Base-by-base conservation (phyloP, 2,329 filamentous ascomycete genomes). In the Fusarium tricinctum region DNA sequence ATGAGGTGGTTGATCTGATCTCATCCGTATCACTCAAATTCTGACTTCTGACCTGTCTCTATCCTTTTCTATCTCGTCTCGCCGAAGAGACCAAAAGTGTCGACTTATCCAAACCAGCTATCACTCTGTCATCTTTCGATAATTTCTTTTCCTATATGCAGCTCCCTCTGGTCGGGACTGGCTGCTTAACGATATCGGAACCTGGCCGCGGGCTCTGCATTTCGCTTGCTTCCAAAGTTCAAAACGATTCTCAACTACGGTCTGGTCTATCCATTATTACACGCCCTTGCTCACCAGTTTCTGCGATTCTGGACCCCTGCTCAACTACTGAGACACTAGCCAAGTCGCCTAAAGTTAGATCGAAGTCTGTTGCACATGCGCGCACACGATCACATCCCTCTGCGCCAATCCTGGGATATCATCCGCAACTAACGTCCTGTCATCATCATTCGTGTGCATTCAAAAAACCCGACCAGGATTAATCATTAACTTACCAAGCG, bases 321-420 rank as follows among this genome's bases (percentile, higher is more conserved):
- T 67, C 50, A 42, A 56, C 38, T 53, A 30, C 28, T 30, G 10
- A 8, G 33, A 58, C 30, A 52, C 67, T 60, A 51, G 58, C 59
- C 46, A 52, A 56, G 63, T 70, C 63, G 40, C 48, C 47, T 51
- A 65, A 52, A 64, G 61, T 52, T 64, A 68, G 67, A 70, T 70
- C 67, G 44, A 70, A 70, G 55, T 56, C 46, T 70, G 63, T 69
- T 48, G 57, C 60, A 65, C 60, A 58, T 58, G 47, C 35, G 22
- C 35, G 54, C 62, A 70, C 66, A 70, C 68, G 68, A 70, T 70
- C 67, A 70, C 58, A 50, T 50, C 53, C 50, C 32, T 49, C 58
- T 53, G 51, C 49, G 43, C 59, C 64, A 64, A 58, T 61, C 45
- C 55, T 49, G 50, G 55, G 28, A 55, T 49, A 61, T 57, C 51